phyloP scores from a whole-genome alignment of 2,329 filamentous ascomycete species.

The Didymella exigua region DNA sequence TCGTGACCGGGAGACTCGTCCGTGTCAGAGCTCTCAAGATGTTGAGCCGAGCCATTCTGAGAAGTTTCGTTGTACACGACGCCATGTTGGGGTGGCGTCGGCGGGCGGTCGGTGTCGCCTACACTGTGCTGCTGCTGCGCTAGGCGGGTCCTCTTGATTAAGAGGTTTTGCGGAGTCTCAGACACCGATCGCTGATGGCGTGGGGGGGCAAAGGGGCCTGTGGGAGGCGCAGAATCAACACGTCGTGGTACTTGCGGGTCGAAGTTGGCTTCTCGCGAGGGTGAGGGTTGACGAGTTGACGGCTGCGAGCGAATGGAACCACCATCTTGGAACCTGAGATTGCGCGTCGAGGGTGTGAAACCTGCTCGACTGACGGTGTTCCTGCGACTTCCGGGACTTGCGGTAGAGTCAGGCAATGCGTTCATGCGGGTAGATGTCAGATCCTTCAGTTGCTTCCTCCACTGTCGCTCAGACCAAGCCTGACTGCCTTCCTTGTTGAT shows the following conservation, averaged over 20 bases:
- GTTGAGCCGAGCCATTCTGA: constrained; percentile 28
- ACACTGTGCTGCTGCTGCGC: constrained; percentile 41
- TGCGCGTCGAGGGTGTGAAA: constrained; percentile 43
- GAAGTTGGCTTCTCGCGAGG: constrained; percentile 39
- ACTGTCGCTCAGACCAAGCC: constrained; percentile 83
- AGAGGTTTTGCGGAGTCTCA: constrained; percentile 52
- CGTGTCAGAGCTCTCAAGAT: constrained; percentile 39
- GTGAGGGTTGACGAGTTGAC: constrained; percentile 53
- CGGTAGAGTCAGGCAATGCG: constrained; percentile 33
- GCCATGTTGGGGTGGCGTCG: constrained; percentile 51
- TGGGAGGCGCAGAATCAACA: constrained; percentile 52
- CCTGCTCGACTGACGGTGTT: constrained; percentile 52
- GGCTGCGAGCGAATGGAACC: constrained; percentile 52
- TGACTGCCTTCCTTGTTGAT: constrained; percentile 79
- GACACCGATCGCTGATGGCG: constrained; percentile 58
- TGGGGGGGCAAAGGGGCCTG: constrained; percentile 30
- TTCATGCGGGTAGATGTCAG: constrained; percentile 81
- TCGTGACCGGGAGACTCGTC: constrained; percentile 39
- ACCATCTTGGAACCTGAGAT: constrained; percentile 52
- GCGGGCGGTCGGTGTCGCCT: constrained; percentile 43
- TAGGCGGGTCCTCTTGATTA: constrained; percentile 48
- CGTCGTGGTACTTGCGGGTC: constrained; percentile 43
- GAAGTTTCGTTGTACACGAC: constrained; percentile 19
- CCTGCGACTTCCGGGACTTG: constrained; percentile 48
- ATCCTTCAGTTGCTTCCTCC: constrained; percentile 88